phyloP scores from a whole-genome alignment of 108 stramenopile species.

The Cyclostephanos tholiformis region DNA sequence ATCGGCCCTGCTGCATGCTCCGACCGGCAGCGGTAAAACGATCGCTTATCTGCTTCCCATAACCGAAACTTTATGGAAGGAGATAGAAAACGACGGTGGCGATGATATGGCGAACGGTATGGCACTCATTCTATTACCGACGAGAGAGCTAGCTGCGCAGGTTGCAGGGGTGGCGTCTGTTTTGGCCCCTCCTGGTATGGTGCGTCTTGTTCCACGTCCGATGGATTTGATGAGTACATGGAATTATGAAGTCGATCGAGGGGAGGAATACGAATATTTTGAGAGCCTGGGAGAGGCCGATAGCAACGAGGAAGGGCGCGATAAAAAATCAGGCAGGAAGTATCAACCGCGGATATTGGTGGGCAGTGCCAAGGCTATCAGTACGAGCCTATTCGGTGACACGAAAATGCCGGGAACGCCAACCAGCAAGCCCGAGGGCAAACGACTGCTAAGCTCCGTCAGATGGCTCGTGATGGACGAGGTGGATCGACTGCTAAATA shows the following conservation, averaged over 20 bases:
- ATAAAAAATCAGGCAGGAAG: conserved; percentile 10
- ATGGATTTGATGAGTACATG: conserved; percentile 65
- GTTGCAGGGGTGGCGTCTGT: conserved; percentile 82
- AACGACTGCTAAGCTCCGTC: conserved; percentile 56
- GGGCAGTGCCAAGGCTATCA: conserved; percentile 82
- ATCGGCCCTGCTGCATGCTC: conserved; percentile 76
- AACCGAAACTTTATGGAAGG: conserved; percentile 78
- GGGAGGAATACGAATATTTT: conserved; percentile 49
- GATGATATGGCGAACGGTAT: conserved; percentile 44
- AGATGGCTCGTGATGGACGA: conserved; percentile 85
- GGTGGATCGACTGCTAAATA: conserved; percentile 70
- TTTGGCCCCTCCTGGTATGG: conserved; percentile 87
- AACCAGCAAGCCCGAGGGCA: conserved; percentile 80
- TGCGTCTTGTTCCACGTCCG: conserved; percentile 74
- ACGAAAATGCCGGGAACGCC: conserved; percentile 76
- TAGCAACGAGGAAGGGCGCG: conserved; percentile 25
- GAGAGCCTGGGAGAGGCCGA: conserved; percentile 43
- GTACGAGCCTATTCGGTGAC: conserved; percentile 73
- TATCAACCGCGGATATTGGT: conserved; percentile 67
- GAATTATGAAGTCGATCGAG: conserved; percentile 36
- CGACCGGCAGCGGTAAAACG: conserved; percentile 86
- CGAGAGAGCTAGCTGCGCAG: conserved; percentile 93
- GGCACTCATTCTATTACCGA: conserved; percentile 88
- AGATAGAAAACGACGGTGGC: conserved; percentile 25
- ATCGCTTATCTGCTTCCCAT: conserved; percentile 85